Evolutionary conservation across 1,284 basidiomycete species (phyloP).

Genomic region (Ustilago hordei): DNA sequence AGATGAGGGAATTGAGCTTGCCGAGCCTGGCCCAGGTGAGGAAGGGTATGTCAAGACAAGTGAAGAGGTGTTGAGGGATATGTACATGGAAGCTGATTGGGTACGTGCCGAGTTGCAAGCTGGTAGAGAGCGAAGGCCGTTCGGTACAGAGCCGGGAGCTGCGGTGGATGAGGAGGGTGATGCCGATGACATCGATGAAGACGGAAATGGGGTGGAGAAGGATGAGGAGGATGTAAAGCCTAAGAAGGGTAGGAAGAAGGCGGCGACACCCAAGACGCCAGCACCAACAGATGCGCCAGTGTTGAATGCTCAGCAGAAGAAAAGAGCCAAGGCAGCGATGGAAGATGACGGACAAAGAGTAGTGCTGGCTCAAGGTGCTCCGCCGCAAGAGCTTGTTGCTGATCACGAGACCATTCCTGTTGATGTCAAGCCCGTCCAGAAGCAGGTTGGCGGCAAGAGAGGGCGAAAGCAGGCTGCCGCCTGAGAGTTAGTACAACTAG

Average conservation of each 20-base stretch:
- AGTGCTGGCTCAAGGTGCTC: constrained; percentile 45
- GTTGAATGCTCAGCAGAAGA: constrained; percentile 23
- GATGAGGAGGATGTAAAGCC: constrained; percentile 29
- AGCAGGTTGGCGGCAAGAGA: constrained; percentile 10
- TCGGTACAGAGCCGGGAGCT: constrained; percentile 40
- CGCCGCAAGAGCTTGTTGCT: constrained; percentile 30
- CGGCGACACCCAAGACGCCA: neutral
- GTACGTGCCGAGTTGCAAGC: constrained; percentile 50
- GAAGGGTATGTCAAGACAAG: constrained; percentile 56
- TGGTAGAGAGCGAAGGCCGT: constrained; percentile 39
- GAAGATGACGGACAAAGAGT: constrained; percentile 39
- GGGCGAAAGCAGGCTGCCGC: constrained; percentile 11
- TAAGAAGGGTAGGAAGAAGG: constrained; percentile 12
- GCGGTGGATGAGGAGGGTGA: constrained; percentile 21
- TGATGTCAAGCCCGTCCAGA: neutral
- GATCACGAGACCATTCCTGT: constrained; percentile 45
- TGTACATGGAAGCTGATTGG: constrained; percentile 55
- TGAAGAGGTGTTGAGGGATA: constrained; percentile 58
- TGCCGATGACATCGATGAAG: constrained; percentile 19
- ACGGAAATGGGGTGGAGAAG: constrained; percentile 11
- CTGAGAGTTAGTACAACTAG: neutral
- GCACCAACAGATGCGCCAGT: neutral
- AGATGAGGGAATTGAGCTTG: constrained; percentile 54
- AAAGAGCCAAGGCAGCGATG: constrained; percentile 35
- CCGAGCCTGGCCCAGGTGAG: constrained; percentile 51